phyloP scores from a whole-genome alignment of 2,329 filamentous ascomycete species.

The Ceratocystiopsis sp. region DNA sequence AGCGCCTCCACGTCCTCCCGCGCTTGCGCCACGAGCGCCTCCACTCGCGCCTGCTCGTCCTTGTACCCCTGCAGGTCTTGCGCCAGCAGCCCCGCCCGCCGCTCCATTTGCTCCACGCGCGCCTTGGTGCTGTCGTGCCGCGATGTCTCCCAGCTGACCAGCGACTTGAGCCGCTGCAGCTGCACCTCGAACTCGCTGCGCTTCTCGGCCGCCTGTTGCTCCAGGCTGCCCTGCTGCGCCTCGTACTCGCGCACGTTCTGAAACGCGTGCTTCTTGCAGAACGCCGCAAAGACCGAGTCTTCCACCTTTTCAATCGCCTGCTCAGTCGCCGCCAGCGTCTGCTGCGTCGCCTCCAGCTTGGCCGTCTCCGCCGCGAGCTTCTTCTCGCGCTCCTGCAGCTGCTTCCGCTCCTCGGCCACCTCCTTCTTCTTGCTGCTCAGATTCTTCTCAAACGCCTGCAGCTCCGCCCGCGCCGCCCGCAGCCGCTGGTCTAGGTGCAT shows the following conservation, averaged over 20 bases:
- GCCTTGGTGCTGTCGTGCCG: constrained; percentile 40
- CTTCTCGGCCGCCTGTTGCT: constrained; percentile 79
- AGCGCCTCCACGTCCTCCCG: constrained; percentile 64
- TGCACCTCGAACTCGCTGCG: constrained; percentile 77
- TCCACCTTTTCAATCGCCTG: constrained; percentile 62
- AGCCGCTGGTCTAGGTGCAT: constrained; percentile 64
- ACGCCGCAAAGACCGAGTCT: constrained; percentile 70
- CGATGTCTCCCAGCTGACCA: constrained; percentile 38
- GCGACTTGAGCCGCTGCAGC: constrained; percentile 52
- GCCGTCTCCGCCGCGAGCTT: constrained; percentile 58
- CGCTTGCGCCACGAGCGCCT: constrained; percentile 54
- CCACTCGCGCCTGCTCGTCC: constrained; percentile 55
- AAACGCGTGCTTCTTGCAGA: constrained; percentile 79
- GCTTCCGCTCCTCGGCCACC: constrained; percentile 51
- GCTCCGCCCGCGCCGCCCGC: constrained; percentile 53
- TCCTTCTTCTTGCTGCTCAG: constrained; percentile 71
- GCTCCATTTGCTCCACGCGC: constrained; percentile 52
- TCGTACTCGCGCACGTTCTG: constrained; percentile 84
- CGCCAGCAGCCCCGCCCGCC: constrained; percentile 47
- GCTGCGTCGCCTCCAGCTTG: constrained; percentile 43
- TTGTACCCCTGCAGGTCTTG: constrained; percentile 53
- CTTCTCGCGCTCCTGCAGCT: constrained; percentile 59
- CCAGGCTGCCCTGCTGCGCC: constrained; percentile 76
- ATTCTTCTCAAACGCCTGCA: constrained; percentile 66
- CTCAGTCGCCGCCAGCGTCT: constrained; percentile 34